Evolutionary conservation across 1,284 basidiomycete species (phyloP).

Genomic region (Termitomyces sp.): DNA sequence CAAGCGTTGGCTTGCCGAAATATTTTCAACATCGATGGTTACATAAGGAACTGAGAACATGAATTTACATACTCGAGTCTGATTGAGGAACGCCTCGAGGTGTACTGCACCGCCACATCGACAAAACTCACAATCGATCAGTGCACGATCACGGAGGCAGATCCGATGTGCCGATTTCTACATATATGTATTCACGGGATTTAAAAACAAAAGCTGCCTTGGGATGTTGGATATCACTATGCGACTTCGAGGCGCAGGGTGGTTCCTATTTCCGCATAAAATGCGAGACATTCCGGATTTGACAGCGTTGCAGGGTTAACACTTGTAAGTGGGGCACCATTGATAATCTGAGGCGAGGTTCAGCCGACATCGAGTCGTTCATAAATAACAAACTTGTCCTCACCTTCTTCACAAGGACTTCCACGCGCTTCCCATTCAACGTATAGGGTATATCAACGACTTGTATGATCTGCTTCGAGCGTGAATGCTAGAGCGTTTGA

Average conservation of each 20-base stretch:
- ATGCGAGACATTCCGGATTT: constrained; percentile 70
- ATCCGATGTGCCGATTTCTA: background rate
- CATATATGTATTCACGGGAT: background rate
- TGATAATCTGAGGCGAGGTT: constrained; percentile 57
- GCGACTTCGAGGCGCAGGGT: constrained; percentile 39
- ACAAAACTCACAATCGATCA: background rate
- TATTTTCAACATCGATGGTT: constrained; percentile 16
- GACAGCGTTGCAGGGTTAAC: constrained; percentile 76
- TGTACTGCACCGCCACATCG: constrained; percentile 28
- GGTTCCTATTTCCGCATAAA: constrained; percentile 58
- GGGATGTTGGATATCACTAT: background rate
- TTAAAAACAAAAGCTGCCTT: background rate
- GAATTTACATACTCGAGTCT: background rate
- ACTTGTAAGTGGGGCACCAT: constrained; percentile 65
- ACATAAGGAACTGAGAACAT: constrained; percentile 13
- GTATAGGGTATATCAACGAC: constrained; percentile 79
- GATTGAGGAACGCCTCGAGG: constrained; percentile 23
- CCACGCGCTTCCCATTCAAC: constrained; percentile 81
- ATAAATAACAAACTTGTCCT: constrained; percentile 14
- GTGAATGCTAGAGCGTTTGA: background rate
- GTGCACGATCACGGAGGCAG: constrained; percentile 10
- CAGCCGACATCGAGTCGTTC: constrained; percentile 16
- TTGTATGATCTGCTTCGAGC: constrained; percentile 51
- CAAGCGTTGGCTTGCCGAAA: background rate
- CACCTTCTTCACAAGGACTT: constrained; percentile 80